These are phyloP conservation scores for Conringia planisiliqua DNA, from an alignment of 345 rosid genomes.

Conservation along the genomic window DNA sequence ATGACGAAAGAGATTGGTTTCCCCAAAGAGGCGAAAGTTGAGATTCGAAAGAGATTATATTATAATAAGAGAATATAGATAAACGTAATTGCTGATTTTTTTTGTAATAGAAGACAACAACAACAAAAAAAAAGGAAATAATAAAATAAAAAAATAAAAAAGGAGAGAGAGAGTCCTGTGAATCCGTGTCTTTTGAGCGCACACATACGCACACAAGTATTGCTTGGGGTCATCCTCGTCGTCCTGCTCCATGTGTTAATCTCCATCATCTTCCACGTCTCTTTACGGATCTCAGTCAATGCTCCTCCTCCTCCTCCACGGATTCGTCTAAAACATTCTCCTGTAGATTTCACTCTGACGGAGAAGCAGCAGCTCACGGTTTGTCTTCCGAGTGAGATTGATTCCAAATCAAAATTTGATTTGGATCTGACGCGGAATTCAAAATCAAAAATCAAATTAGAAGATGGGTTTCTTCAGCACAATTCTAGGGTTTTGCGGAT, in stretches of 20 bases:
- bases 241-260: neutral
- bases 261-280: no score
- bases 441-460: neutral
- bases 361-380: no score
- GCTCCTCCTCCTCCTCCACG: neutral
- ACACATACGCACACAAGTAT: no score
- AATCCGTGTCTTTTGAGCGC: no score
- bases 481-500: conserved; percentile 71
- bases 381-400: no score
- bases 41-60: neutral
- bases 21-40: neutral
- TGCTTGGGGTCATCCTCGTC: neutral
- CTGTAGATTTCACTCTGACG: no score
- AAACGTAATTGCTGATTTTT: no score
- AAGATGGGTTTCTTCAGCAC: conserved; percentile 77
- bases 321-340: neutral
- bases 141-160: neutral
- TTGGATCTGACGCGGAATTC: neutral
- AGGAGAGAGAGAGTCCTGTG: neutral
- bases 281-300: neutral
- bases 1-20: neutral
- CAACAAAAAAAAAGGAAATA: neutral
- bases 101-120: no score
- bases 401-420: neutral
- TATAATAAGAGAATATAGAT: no score